Evolutionary conservation across 2,329 filamentous ascomycete species (phyloP).

Genomic region (Colletotrichum lentis): DNA sequence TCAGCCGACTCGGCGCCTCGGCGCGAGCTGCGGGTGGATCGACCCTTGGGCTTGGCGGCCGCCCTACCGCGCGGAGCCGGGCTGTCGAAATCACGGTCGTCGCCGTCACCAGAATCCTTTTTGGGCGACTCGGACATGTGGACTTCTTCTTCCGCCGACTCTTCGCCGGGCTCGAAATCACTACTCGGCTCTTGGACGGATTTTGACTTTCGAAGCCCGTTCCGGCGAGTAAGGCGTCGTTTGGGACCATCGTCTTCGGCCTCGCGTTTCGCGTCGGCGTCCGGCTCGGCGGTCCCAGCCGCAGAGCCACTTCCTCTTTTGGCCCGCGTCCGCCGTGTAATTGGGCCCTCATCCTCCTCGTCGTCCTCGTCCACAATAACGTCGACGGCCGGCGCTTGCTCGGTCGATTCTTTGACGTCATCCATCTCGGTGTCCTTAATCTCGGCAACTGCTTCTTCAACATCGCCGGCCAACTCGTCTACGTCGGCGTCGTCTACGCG

Average conservation of each 20-base stretch:
- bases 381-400: conserved; percentile 47
- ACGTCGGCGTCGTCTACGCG: conserved; percentile 48
- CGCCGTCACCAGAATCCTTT: conserved; percentile 49
- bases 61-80: conserved; percentile 60
- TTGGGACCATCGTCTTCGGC: conserved; percentile 47
- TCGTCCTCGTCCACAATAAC: conserved; percentile 50
- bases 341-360: conserved; percentile 59
- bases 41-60: conserved; percentile 49
- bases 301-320: conserved; percentile 46
- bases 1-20: conserved; percentile 62
- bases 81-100: conserved; percentile 57
- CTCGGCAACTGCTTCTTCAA: conserved; percentile 43
- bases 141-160: conserved; percentile 64
- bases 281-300: conserved; percentile 43
- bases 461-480: conserved; percentile 51
- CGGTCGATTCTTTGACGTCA: conserved; percentile 43
- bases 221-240: conserved; percentile 59
- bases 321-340: conserved; percentile 57
- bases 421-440: conserved; percentile 38
- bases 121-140: conserved; percentile 51
- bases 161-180: conserved; percentile 68
- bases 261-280: conserved; percentile 41
- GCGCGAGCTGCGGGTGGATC: conserved; percentile 58
- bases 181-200: conserved; percentile 64
- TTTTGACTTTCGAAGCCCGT: conserved; percentile 54